Evolutionary conservation across 306 rosid species (phyloP), one percentile per base, ranked within the genome.

Genomic region (Trichosanthes cucumerina): DNA sequence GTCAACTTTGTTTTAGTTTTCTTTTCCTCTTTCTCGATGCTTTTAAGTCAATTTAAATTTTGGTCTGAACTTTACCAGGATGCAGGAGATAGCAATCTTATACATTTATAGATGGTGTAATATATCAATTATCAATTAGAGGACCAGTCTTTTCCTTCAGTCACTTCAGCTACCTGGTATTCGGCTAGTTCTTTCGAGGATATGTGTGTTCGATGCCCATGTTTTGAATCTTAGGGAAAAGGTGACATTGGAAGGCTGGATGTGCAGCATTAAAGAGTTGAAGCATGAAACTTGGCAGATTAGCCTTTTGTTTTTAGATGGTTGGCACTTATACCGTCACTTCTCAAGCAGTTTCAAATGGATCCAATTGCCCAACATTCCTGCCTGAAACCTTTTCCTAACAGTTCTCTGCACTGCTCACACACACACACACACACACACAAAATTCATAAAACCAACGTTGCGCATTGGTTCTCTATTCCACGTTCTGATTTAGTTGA

Each of bases 21-120:
- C 53, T 41, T 68, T 41, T 68, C 19, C 4, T 11, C 75, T 31
- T 10, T 41, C n/a, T 68, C 15, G 4, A 41, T 68, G 31, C 31
- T 21, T 68, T 68, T 38, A 10, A 41, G 18, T 41, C 18, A 6
- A 8, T 68, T 24, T 68, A 4, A 4, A 41, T 19, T 5, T n/a
- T 41, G 75, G 7, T 73, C 21, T 73, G 44, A 28, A 49, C 43
- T 73, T 73, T 46, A 46, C 24, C 77, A 73, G 77, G 77, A 46
- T 73, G 77, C 41, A 72, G 76, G 38, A 13, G 76, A 44, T 49
- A 8, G 60, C 59, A 16, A 9, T 73, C 60, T 15, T 72, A 15
- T 41, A n/a, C 18, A 68, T 28, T 73, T 26, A 15, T 28, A 3
- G 28, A 47, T 7, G 41, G 77, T 12, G 57, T 70, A 24, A 68